Conservation (phyloP, 352 stramenopile species). For the Salisapilia sapeloensis region DNA sequence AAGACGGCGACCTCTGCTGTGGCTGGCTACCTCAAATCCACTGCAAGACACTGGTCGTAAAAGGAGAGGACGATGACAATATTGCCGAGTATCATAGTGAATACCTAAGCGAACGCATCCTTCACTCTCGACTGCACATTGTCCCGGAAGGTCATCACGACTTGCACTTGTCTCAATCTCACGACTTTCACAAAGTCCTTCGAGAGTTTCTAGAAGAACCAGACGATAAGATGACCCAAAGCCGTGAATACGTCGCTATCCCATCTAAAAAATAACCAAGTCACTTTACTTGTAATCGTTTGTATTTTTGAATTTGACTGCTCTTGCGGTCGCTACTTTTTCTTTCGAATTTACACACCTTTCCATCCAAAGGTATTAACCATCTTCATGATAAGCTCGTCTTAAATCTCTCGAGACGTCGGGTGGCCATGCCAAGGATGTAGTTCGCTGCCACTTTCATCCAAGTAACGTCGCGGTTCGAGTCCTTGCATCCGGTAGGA, state of each 20-base stretch:
- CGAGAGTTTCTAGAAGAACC: slow-evolving; percentile 44
- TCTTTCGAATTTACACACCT: too few species aligned
- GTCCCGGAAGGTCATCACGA: slow-evolving; percentile 35
- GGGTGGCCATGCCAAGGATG: too few species aligned
- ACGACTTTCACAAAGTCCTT: slow-evolving; percentile 41
- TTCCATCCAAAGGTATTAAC: too few species aligned
- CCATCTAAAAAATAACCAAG: slow-evolving; percentile 6
- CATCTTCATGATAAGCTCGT: too few species aligned
- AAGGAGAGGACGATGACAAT: slow-evolving; percentile 36
- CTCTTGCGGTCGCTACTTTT: too few species aligned
- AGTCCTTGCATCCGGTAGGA: too few species aligned
- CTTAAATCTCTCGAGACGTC: too few species aligned
- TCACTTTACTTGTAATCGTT: too few species aligned
- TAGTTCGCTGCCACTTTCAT: too few species aligned
- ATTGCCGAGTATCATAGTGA: slow-evolving; percentile 55
- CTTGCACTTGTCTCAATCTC: slow-evolving; percentile 24
- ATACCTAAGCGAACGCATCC: slow-evolving; percentile 75
- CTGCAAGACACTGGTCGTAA: slow-evolving; percentile 73
- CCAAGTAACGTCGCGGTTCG: too few species aligned
- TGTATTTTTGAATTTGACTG: too few species aligned
- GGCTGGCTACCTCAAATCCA: slow-evolving; percentile 41
- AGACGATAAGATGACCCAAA: slow-evolving; percentile 73
- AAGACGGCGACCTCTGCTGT: slow-evolving; percentile 53
- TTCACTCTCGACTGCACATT: slow-evolving; percentile 56
- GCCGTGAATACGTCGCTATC: slow-evolving; percentile 54